A percentile compares a stretch with the other conserved stretches of the same genome.
phyloP scores from a whole-genome alignment of 495 filamentous ascomycete genomes.

The Penicillium egyptiacum region DNA sequence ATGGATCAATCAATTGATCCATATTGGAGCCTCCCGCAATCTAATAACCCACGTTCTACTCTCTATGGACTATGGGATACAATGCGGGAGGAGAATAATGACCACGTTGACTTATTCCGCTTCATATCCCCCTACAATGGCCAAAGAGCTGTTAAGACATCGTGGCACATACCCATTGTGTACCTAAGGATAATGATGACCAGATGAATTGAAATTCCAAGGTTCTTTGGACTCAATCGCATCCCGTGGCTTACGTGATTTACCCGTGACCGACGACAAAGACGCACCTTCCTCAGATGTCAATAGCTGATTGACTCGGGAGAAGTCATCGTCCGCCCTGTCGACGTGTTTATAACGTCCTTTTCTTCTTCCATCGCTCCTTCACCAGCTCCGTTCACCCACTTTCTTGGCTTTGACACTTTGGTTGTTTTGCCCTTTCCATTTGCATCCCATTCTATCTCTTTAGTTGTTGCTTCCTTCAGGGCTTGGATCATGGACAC shows the following conservation, averaged over 20 bases:
- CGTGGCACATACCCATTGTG: slow-evolving; percentile 35
- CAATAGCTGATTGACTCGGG: too few species aligned
- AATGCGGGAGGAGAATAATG: slow-evolving; percentile 67
- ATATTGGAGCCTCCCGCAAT: slow-evolving; percentile 58
- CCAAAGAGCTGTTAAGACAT: slow-evolving; percentile 45
- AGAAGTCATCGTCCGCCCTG: neutral
- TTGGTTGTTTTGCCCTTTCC: slow-evolving; percentile 11
- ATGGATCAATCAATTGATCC: neutral
- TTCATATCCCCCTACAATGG: slow-evolving; percentile 47
- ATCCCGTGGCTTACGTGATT: slow-evolving; percentile 11
- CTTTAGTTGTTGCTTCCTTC: slow-evolving; percentile 6
- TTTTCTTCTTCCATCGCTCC: slow-evolving; percentile 16
- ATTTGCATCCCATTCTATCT: slow-evolving; percentile 6
- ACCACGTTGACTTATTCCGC: slow-evolving; percentile 50
- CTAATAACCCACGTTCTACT: slow-evolving; percentile 63
- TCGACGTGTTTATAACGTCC: neutral
- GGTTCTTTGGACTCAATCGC: neutral
- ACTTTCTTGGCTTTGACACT: slow-evolving; percentile 11
- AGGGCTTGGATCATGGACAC: slow-evolving; percentile 43
- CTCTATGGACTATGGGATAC: slow-evolving; percentile 63
- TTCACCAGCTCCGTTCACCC: slow-evolving; percentile 2
- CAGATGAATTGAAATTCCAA: slow-evolving; percentile 1
- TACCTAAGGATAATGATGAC: neutral
- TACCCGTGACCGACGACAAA: neutral
- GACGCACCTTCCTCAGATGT: slow-evolving; percentile 1